Evolutionary conservation across 108 stramenopile species (phyloP).

Genomic region (Parietichytrium sp.): DNA sequence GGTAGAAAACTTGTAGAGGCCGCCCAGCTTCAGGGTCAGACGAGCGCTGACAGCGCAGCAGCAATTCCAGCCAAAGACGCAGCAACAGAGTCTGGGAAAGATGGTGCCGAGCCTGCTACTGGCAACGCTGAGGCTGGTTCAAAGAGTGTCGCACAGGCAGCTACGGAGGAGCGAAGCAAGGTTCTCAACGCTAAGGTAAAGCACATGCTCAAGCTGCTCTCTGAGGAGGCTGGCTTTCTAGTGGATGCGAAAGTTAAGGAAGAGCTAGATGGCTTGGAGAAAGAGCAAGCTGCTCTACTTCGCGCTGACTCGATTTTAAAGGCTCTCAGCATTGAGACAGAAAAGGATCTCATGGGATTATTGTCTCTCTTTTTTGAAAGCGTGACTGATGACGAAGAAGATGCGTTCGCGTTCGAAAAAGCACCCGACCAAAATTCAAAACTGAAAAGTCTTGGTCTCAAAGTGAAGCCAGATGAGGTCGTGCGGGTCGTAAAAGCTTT

Average conservation of each 20-base stretch:
- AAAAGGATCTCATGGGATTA: conserved; percentile 55
- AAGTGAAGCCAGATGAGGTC: conserved; percentile 61
- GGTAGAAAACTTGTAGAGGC: conserved; percentile 8
- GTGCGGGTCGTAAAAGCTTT: conserved; percentile 51
- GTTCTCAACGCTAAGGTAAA: conserved; percentile 55
- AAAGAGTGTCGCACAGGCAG: neutral
- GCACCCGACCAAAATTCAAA: conserved; percentile 5
- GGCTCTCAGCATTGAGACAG: conserved; percentile 56
- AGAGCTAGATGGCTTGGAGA: conserved; percentile 45
- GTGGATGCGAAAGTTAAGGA: conserved; percentile 46
- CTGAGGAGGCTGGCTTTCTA: conserved; percentile 64
- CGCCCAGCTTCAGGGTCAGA: too few species aligned
- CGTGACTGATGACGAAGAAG: conserved; percentile 43
- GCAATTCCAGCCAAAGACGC: too few species aligned
- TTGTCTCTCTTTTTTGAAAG: conserved; percentile 62
- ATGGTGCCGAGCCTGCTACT: conserved; percentile 34
- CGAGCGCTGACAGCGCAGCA: too few species aligned
- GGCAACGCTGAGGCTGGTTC: neutral
- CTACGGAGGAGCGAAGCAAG: neutral
- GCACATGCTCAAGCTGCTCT: conserved; percentile 54
- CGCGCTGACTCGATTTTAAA: conserved; percentile 57
- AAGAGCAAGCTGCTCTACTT: conserved; percentile 49
- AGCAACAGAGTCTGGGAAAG: neutral
- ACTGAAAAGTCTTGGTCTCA: neutral
- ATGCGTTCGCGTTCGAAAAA: conserved; percentile 35